Conservation (phyloP, 768 basidiomycete genomes). For the Mycena albidolilacea region DNA sequence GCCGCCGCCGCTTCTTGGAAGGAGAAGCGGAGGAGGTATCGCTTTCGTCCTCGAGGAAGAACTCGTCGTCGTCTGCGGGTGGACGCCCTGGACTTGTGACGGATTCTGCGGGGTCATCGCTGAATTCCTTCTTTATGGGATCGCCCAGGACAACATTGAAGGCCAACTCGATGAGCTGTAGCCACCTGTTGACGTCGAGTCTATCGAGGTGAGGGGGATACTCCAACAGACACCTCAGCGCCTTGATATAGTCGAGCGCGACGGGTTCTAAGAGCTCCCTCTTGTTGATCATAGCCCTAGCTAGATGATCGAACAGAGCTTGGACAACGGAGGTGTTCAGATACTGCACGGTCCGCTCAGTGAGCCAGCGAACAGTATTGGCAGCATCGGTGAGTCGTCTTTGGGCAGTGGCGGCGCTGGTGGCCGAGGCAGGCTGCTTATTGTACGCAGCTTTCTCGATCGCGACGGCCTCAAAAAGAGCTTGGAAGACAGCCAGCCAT, state of each 20-base stretch:
- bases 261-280: slow-evolving; percentile 72
- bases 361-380: slow-evolving; percentile 79
- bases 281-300: slow-evolving; percentile 68
- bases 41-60: slow-evolving; percentile 42
- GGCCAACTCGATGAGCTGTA: slow-evolving; percentile 73
- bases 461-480: slow-evolving; percentile 76
- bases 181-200: slow-evolving; percentile 76
- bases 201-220: slow-evolving; percentile 87
- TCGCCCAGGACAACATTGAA: slow-evolving; percentile 87
- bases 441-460: slow-evolving; percentile 70
- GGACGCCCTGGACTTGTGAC: slow-evolving; percentile 30
- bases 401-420: slow-evolving; percentile 61
- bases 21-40: slow-evolving; percentile 42
- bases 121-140: slow-evolving; percentile 53
- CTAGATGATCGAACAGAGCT: slow-evolving; percentile 75
- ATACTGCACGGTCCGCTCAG: slow-evolving; percentile 70
- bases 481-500: slow-evolving; percentile 82
- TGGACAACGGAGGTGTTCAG: slow-evolving; percentile 71
- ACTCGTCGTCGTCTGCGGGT: slow-evolving; percentile 49
- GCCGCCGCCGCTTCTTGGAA: slow-evolving; percentile 57
- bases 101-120: slow-evolving; percentile 44
- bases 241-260: slow-evolving; percentile 86
- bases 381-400: slow-evolving; percentile 79
- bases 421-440: slow-evolving; percentile 50
- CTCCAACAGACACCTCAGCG: slow-evolving; percentile 74